phyloP scores from a whole-genome alignment of 305 asterid genomes.

The Fraxinus nigra region DNA sequence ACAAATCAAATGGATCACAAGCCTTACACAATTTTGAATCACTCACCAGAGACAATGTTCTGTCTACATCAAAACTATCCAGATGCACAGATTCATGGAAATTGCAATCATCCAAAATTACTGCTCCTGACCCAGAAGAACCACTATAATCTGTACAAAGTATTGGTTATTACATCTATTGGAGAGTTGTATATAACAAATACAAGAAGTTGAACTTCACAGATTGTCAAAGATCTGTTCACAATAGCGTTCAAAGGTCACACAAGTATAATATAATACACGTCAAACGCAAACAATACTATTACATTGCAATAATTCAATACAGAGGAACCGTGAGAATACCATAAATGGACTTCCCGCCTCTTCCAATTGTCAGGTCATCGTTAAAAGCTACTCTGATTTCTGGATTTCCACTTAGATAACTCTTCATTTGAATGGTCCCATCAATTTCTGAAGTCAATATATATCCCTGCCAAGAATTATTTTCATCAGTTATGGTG shows the following conservation, averaged over 20 bases:
- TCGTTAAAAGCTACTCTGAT: slow-evolving; percentile 94
- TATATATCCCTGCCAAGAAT: slow-evolving; percentile 77
- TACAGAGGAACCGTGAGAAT: slow-evolving; percentile 31
- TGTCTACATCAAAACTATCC: slow-evolving; percentile 89
- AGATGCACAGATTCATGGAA: slow-evolving; percentile 98
- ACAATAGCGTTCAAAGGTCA: slow-evolving; percentile 9
- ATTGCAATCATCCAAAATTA: slow-evolving; percentile 95
- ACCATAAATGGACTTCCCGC: slow-evolving; percentile 74
- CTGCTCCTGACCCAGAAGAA: slow-evolving; percentile 85
- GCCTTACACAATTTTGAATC: slow-evolving; percentile 18
- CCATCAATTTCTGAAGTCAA: slow-evolving; percentile 99
- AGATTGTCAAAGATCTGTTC: slow-evolving; percentile 7
- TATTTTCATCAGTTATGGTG: slow-evolving; percentile 14
- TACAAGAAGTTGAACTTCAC: not conserved
- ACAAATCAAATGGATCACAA: slow-evolving; percentile 20
- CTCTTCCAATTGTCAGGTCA: slow-evolving; percentile 79
- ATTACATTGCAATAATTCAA: not conserved
- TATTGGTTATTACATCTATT: slow-evolving; percentile 17
- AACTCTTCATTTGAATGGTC: slow-evolving; percentile 99
- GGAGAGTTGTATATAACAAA: not conserved
- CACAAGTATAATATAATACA: not conserved
- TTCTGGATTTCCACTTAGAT: slow-evolving; percentile 95
- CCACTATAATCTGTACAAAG: slow-evolving; percentile 68
- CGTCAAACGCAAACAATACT: not conserved
- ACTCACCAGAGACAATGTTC: slow-evolving; percentile 85